Percentiles rank a stretch among this genome's conserved stretches.
Conservation (phyloP, 2,329 filamentous ascomycete species). For the Diaporthe australafricana region DNA sequence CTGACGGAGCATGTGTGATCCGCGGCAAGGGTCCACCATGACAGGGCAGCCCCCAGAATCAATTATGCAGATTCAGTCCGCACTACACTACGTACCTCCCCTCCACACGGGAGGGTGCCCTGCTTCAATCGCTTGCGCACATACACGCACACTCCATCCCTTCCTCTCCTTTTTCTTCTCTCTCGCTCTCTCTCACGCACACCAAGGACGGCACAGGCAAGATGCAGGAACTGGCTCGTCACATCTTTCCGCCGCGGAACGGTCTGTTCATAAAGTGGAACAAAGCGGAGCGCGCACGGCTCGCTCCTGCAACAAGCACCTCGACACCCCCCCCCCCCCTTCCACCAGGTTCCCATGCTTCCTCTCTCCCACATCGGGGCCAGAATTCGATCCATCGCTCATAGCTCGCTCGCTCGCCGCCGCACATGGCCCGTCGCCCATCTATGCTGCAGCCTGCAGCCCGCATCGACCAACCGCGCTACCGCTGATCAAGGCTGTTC, state of each 20-base stretch:
- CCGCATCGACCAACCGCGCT: not conserved
- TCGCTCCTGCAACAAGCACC: conserved; percentile 23
- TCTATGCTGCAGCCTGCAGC: conserved; percentile 25
- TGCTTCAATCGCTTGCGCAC: not conserved
- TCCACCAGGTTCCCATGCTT: too few species aligned
- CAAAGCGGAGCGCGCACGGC: conserved; percentile 28
- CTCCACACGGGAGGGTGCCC: not conserved
- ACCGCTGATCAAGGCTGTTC: conserved; percentile 9
- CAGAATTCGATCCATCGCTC: conserved; percentile 33
- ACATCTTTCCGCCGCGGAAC: conserved; percentile 29
- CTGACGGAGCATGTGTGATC: conserved; percentile 28
- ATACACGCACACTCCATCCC: not conserved
- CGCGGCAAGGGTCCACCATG: conserved; percentile 20
- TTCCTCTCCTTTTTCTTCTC: not conserved
- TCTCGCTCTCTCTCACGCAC: not conserved
- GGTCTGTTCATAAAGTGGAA: conserved; percentile 23
- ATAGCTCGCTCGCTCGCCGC: conserved; percentile 23
- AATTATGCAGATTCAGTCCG: not conserved
- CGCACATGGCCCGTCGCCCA: not conserved
- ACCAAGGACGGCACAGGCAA: not conserved
- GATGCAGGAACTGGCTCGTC: conserved; percentile 21
- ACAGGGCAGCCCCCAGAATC: conserved; percentile 8
- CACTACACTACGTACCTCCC: not conserved
- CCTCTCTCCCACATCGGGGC: conserved; percentile 14
- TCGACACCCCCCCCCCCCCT: not conserved